These are phyloP conservation scores for Nothophoma quercina DNA, from an alignment of 2,329 filamentous ascomycete genomes.

Conservation along the genomic window DNA sequence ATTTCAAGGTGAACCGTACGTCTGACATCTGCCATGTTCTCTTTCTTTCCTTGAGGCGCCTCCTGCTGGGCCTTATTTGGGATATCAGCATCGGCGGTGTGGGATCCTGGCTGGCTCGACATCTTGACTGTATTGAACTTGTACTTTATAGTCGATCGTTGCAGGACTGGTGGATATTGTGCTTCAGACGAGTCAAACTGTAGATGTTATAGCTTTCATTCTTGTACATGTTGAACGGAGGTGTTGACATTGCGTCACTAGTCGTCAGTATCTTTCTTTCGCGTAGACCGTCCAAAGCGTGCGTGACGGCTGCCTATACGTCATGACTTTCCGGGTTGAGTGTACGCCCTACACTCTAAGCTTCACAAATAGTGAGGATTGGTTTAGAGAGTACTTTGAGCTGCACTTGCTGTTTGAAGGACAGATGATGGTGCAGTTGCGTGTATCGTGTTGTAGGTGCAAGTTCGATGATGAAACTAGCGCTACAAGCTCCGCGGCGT, in stretches of 20 bases:
- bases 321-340: not conserved
- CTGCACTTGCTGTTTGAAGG: too few species aligned
- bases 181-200: too few species aligned
- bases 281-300: not conserved
- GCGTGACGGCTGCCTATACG: not conserved
- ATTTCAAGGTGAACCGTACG: too few species aligned
- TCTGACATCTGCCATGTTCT: constrained; percentile 32
- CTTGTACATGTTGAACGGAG: not conserved
- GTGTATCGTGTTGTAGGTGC: too few species aligned
- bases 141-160: not conserved
- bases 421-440: too few species aligned
- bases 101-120: constrained; percentile 47
- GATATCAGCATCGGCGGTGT: constrained; percentile 52
- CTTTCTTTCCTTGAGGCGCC: constrained; percentile 48
- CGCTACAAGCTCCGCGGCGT: too few species aligned
- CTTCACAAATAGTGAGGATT: not conserved
- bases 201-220: not conserved
- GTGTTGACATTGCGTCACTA: constrained; percentile 9
- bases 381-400: not conserved
- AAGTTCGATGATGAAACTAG: too few species aligned
- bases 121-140: not conserved
- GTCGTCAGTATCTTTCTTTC: not conserved
- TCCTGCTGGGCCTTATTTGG: constrained; percentile 51
- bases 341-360: not conserved
- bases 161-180: not conserved